Evolutionary conservation across 768 basidiomycete genomes (phyloP).

Genomic region (Amanita polypyramis): DNA sequence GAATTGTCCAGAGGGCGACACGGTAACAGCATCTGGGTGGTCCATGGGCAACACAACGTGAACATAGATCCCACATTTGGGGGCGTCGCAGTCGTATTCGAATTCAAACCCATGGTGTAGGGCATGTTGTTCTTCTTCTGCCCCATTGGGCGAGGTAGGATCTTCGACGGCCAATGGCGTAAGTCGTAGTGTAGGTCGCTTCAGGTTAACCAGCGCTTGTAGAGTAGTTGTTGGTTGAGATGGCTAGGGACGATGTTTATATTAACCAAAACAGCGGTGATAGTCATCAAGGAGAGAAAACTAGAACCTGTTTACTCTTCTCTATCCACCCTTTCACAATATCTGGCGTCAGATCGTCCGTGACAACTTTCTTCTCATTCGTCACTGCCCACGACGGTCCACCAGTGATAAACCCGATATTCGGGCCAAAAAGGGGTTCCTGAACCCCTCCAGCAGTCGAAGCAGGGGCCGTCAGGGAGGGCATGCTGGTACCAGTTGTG

Average conservation of each 20-base stretch:
- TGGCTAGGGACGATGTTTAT: slow-evolving; percentile 27
- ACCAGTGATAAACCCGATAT: slow-evolving; percentile 65
- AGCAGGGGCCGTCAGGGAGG: slow-evolving; percentile 6
- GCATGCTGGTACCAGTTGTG: slow-evolving; percentile 2
- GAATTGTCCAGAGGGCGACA: slow-evolving; percentile 24
- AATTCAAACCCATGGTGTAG: slow-evolving; percentile 80
- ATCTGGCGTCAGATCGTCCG: slow-evolving; percentile 73
- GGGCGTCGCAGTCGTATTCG: slow-evolving; percentile 85
- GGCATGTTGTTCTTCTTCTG: slow-evolving; percentile 33
- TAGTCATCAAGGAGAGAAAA: background rate
- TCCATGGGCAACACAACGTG: slow-evolving; percentile 61
- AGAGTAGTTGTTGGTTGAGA: slow-evolving; percentile 86
- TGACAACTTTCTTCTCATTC: slow-evolving; percentile 50
- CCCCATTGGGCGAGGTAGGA: slow-evolving; percentile 17
- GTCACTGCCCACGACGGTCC: slow-evolving; percentile 63
- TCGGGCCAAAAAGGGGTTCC: slow-evolving; percentile 86
- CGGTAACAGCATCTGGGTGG: slow-evolving; percentile 41
- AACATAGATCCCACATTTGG: slow-evolving; percentile 73
- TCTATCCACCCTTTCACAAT: slow-evolving; percentile 77
- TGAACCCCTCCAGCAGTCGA: slow-evolving; percentile 49
- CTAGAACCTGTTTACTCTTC: slow-evolving; percentile 71
- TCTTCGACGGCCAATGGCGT: slow-evolving; percentile 50
- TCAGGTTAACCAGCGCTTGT: slow-evolving; percentile 91
- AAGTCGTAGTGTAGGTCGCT: slow-evolving; percentile 77
- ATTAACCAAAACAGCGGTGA: no score